A percentile compares a stretch with the other conserved stretches of the same genome.
phyloP scores from a whole-genome alignment of 2,329 filamentous ascomycete species.

The Periconia macrospinosa region DNA sequence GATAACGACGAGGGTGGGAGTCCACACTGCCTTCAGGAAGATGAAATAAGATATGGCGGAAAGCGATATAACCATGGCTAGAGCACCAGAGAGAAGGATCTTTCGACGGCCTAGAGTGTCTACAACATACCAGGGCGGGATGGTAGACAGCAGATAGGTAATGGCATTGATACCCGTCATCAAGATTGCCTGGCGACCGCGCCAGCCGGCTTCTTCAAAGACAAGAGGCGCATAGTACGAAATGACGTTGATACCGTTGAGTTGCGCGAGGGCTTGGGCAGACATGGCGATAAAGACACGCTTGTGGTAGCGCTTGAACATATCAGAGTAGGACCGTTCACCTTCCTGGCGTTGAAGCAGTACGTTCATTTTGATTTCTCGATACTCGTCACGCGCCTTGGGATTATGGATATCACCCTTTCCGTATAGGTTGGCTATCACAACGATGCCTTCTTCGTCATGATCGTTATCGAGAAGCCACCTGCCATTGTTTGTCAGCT shows the following conservation, averaged over 20 bases:
- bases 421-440: slow-evolving; percentile 96
- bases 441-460: slow-evolving; percentile 96
- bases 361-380: slow-evolving; percentile 98
- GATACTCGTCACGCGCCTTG: slow-evolving; percentile 92
- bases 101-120: slow-evolving; percentile 87
- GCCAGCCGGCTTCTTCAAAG: slow-evolving; percentile 96
- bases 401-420: slow-evolving; percentile 92
- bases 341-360: slow-evolving; percentile 92
- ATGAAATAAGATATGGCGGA: slow-evolving; percentile 95
- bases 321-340: slow-evolving; percentile 85
- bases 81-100: slow-evolving; percentile 85
- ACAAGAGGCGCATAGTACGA: slow-evolving; percentile 97
- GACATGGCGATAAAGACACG: slow-evolving; percentile 99
- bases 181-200: slow-evolving; percentile 83
- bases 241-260: slow-evolving; percentile 99
- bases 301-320: slow-evolving; percentile 91
- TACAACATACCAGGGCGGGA: slow-evolving; percentile 96
- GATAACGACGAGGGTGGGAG: slow-evolving; percentile 82
- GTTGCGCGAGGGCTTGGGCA: slow-evolving; percentile 89
- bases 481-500: slow-evolving; percentile 51
- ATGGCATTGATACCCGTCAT: slow-evolving; percentile 97
- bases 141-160: slow-evolving; percentile 87
- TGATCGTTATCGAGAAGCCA: slow-evolving; percentile 98
- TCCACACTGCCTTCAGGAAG: slow-evolving; percentile 77
- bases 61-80: slow-evolving; percentile 86